Percentiles rank a stretch among this genome's conserved stretches.
phyloP scores from a whole-genome alignment of 345 rosid species.

The Mercurialis annua region DNA sequence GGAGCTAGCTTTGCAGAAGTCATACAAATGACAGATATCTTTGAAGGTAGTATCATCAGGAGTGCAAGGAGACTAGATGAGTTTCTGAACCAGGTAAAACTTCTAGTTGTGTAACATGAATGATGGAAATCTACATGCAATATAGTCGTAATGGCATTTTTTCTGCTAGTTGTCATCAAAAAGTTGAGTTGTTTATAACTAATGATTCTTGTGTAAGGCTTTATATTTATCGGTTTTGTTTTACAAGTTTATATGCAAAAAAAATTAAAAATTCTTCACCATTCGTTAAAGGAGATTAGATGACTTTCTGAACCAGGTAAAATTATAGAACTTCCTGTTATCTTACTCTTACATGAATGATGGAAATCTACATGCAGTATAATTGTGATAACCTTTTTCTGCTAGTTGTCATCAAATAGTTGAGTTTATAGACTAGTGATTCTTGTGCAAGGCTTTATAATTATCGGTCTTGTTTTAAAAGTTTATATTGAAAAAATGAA shows the following conservation, averaged over 20 bases:
- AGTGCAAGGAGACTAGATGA: conserved; percentile 95
- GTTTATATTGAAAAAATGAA: not conserved
- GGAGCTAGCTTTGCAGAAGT: conserved; percentile 90
- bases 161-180: not conserved
- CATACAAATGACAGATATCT: conserved; percentile 93
- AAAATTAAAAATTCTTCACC: not conserved
- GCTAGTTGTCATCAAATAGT: not conserved
- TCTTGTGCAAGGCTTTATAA: not conserved
- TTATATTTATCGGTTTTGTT: not conserved
- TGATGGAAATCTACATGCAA: not conserved
- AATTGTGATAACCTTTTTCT: not conserved
- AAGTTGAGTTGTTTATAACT: not conserved
- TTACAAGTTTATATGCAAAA: not conserved
- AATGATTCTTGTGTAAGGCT: not conserved
- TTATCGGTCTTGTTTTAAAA: not conserved
- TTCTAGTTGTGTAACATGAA: no score
- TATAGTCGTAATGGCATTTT: not conserved
- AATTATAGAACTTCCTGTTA: no score
- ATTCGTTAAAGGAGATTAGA: no score
- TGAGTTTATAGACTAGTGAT: not conserved
- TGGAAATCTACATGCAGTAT: not conserved
- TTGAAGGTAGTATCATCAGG: conserved; percentile 94
- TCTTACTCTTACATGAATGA: not conserved
- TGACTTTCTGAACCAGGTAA: no score
- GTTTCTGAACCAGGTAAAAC: conserved; percentile 91